Conservation (phyloP, 1,284 basidiomycete species). For the Leccinum proliferum region DNA sequence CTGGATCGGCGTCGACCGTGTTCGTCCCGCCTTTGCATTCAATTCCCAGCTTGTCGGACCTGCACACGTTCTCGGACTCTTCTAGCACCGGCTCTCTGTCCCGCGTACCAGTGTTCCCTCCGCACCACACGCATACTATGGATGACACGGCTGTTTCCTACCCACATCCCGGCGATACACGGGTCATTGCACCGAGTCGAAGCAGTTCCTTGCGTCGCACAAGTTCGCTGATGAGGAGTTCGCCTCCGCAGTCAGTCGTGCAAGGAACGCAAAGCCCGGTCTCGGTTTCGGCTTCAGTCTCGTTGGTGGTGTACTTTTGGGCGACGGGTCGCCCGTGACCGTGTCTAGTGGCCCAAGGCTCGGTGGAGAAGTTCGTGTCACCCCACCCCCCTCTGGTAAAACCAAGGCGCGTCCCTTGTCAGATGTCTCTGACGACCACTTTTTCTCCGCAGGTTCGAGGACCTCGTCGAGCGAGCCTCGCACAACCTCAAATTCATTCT, state of each 20-base stretch:
- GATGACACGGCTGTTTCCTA: slow-evolving; percentile 65
- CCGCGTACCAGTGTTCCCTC: slow-evolving; percentile 39
- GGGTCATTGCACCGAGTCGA: slow-evolving; percentile 62
- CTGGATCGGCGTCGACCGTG: slow-evolving; percentile 60
- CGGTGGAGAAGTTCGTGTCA: slow-evolving; percentile 50
- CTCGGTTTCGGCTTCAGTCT: slow-evolving; percentile 42
- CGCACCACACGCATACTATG: slow-evolving; percentile 54
- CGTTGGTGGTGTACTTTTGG: slow-evolving; percentile 32
- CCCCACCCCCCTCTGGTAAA: slow-evolving; percentile 52
- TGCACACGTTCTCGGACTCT: slow-evolving; percentile 38
- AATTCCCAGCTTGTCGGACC: slow-evolving; percentile 62
- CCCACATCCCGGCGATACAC: slow-evolving; percentile 60
- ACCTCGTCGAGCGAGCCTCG: slow-evolving; percentile 30
- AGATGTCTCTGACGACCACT: slow-evolving; percentile 53
- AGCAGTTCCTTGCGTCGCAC: slow-evolving; percentile 58
- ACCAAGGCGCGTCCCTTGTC: slow-evolving; percentile 34
- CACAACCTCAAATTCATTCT: slow-evolving; percentile 33
- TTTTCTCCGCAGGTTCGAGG: slow-evolving; percentile 46
- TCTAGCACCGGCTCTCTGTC: slow-evolving; percentile 36
- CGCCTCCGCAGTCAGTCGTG: slow-evolving; percentile 41
- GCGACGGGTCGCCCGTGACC: slow-evolving; percentile 45
- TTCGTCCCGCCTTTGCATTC: slow-evolving; percentile 65
- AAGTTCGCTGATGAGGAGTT: slow-evolving; percentile 69
- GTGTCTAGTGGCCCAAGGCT: slow-evolving; percentile 45
- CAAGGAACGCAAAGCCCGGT: slow-evolving; percentile 39